Conservation (phyloP, 768 basidiomycete species). For the Amanita rimosa region DNA sequence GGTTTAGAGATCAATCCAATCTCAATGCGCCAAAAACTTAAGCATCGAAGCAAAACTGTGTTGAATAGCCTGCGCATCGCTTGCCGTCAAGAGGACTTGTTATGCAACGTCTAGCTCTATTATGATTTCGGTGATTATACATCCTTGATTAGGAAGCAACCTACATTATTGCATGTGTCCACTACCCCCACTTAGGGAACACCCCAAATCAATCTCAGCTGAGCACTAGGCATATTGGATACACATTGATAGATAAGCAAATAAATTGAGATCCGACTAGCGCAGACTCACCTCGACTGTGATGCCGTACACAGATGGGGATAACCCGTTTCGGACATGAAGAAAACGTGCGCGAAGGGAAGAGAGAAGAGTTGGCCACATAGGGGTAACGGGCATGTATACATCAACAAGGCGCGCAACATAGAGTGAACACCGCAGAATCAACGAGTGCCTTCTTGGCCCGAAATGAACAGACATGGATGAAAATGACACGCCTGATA, state of each 20-base stretch:
- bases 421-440: not conserved
- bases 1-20: constrained; percentile 4
- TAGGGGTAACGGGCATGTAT: not conserved
- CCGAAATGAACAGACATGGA: not conserved
- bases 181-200: not conserved
- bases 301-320: not conserved
- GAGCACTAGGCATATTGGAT: not conserved
- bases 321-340: constrained; percentile 1
- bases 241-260: not conserved
- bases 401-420: not conserved
- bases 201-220: not conserved
- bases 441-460: not conserved
- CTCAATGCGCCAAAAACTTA: constrained; percentile 3
- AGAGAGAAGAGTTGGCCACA: constrained; percentile 2
- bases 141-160: not conserved
- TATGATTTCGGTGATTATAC: constrained; percentile 1
- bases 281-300: not conserved
- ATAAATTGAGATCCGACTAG: constrained; percentile 1
- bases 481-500: not conserved
- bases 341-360: constrained; percentile 5
- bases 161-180: not conserved
- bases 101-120: not conserved
- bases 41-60: not conserved
- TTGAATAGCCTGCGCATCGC: not conserved
- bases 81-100: constrained; percentile 1